Evolutionary conservation across 2,329 filamentous ascomycete genomes (phyloP).

Genomic region (Teratosphaeria epicoccoides): DNA sequence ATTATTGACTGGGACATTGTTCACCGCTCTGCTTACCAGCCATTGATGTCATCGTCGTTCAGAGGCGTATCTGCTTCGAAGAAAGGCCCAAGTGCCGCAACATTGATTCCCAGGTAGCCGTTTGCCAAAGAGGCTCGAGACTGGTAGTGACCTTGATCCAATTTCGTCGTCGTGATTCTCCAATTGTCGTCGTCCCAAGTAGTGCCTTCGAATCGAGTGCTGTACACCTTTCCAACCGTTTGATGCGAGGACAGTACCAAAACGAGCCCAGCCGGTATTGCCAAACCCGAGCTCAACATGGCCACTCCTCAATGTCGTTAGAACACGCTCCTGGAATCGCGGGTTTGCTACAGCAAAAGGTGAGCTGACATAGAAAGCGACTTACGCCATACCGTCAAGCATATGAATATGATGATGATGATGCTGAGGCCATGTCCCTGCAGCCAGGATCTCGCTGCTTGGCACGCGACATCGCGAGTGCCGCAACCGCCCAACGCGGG

Average conservation of each 20-base stretch:
- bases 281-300: neutral
- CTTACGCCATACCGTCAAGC: neutral
- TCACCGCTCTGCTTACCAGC: no score
- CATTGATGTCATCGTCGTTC: slow-evolving; percentile 44
- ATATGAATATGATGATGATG: neutral
- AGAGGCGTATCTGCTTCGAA: slow-evolving; percentile 49
- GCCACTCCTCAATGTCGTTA: neutral
- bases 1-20: no score
- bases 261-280: neutral
- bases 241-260: neutral
- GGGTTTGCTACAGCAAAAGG: neutral
- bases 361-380: neutral
- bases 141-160: slow-evolving; percentile 51
- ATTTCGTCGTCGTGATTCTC: slow-evolving; percentile 41
- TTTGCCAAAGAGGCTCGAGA: slow-evolving; percentile 51
- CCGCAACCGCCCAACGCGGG: neutral
- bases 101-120: slow-evolving; percentile 54
- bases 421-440: neutral
- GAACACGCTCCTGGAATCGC: neutral
- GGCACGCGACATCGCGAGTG: neutral
- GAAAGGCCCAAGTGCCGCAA: slow-evolving; percentile 53
- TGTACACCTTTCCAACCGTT: slow-evolving; percentile 26
- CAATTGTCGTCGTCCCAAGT: slow-evolving; percentile 51
- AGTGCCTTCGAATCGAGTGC: slow-evolving; percentile 42
- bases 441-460: neutral